A percentile compares a stretch with the other conserved stretches of the same genome.
Conservation (phyloP, 2,329 filamentous ascomycete genomes). For the Cytospora mali region DNA sequence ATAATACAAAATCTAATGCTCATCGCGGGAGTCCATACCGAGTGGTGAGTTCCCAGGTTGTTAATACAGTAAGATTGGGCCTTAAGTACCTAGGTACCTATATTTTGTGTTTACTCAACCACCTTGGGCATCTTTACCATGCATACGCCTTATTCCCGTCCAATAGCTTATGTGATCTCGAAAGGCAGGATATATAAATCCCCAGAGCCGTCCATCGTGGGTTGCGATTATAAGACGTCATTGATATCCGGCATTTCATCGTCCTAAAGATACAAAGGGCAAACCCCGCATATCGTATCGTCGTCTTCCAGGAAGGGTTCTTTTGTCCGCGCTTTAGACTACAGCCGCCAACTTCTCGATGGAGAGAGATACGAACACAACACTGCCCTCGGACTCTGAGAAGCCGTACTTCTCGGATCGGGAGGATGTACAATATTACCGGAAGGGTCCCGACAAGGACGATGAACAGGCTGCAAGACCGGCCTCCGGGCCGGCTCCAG, state of each 20-base stretch:
- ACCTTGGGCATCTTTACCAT: no score
- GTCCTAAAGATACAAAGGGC: no score
- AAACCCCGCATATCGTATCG: neutral
- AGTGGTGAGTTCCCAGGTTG: no score
- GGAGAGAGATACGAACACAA: slow-evolving; percentile 3
- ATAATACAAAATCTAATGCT: neutral
- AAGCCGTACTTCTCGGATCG: slow-evolving; percentile 16
- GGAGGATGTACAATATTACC: neutral
- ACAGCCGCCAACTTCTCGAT: neutral
- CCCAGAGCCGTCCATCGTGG: no score
- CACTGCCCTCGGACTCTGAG: slow-evolving; percentile 19
- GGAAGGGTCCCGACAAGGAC: neutral
- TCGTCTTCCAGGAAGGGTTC: neutral
- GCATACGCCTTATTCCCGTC: no score
- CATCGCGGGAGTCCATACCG: no score
- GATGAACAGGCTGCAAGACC: neutral
- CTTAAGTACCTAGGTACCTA: no score
- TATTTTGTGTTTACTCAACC: neutral
- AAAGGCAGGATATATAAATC: neutral
- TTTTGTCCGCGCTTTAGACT: neutral
- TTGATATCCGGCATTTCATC: no score
- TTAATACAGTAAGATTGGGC: no score
- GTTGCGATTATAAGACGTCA: no score
- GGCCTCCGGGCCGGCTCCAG: neutral
- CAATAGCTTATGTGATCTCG: no score